Evolutionary conservation across 352 stramenopile species (phyloP).

Genomic region (Phytopythium sindhum): DNA sequence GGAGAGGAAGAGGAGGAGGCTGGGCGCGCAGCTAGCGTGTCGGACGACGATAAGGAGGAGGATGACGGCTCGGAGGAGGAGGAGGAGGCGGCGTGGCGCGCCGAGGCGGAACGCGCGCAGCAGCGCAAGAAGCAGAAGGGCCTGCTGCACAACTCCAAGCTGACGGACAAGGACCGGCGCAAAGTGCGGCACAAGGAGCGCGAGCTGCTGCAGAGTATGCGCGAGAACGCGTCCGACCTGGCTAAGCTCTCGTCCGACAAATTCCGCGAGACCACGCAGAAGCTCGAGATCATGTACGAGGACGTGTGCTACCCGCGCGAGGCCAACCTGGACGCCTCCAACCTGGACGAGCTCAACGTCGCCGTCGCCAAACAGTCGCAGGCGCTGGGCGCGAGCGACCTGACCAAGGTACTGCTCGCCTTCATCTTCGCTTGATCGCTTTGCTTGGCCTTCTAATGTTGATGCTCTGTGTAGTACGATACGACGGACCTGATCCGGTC

Average conservation of each 20-base stretch:
- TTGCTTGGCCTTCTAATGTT: background rate
- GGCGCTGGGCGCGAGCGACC: constrained; percentile 59
- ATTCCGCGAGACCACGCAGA: constrained; percentile 55
- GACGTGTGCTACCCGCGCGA: constrained; percentile 77
- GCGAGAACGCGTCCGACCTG: constrained; percentile 65
- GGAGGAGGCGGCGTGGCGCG: background rate
- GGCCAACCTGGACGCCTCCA: constrained; percentile 77
- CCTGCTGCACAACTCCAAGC: constrained; percentile 64
- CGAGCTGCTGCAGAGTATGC: constrained; percentile 69
- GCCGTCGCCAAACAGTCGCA: constrained; percentile 74
- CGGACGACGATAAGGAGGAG: constrained; percentile 13
- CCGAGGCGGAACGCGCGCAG: constrained; percentile 2
- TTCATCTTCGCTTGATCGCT: background rate
- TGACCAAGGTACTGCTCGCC: constrained; percentile 49
- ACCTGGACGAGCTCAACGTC: constrained; percentile 80
- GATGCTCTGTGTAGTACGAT: constrained; percentile 42
- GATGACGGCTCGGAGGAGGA: constrained; percentile 12
- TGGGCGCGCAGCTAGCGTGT: constrained; percentile 1
- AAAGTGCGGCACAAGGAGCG: constrained; percentile 73
- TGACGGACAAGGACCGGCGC: constrained; percentile 69
- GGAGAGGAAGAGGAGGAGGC: constrained; percentile 13
- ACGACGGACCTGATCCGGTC: constrained; percentile 56
- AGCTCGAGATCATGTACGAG: constrained; percentile 77
- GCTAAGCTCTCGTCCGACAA: constrained; percentile 54
- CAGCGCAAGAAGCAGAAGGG: constrained; percentile 25